These are phyloP conservation scores for Talaromyces albobiverticillius DNA, from an alignment of 2,329 filamentous ascomycete species.

Conservation along the genomic window DNA sequence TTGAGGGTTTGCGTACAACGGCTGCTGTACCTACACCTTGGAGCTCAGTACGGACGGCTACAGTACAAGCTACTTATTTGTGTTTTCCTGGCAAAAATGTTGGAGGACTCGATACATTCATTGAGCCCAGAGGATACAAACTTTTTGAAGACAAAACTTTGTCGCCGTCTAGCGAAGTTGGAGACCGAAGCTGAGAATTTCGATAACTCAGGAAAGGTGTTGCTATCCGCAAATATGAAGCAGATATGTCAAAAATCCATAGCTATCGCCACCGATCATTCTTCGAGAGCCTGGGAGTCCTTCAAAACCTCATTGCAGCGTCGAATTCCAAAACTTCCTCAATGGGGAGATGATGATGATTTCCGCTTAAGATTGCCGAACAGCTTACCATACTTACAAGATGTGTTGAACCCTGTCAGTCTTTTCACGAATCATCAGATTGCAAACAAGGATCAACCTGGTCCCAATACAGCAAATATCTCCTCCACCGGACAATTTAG, in stretches of 20 bases:
- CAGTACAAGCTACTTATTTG: slow-evolving; percentile 59
- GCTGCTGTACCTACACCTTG: slow-evolving; percentile 44
- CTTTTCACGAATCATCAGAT: neutral
- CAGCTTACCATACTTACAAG: neutral
- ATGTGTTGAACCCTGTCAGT: neutral
- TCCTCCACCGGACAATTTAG: neutral
- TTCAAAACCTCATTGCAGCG: slow-evolving; percentile 41
- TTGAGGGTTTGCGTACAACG: slow-evolving; percentile 58
- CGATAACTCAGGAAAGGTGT: slow-evolving; percentile 10
- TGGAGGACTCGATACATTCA: slow-evolving; percentile 36
- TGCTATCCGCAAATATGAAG: slow-evolving; percentile 18
- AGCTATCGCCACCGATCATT: neutral
- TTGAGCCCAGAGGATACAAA: slow-evolving; percentile 36
- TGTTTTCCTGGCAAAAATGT: slow-evolving; percentile 45
- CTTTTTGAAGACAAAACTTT: slow-evolving; percentile 53
- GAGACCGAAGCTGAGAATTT: slow-evolving; percentile 29
- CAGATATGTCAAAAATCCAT: neutral
- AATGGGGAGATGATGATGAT: neutral
- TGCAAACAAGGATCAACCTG: neutral
- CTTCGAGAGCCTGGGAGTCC: slow-evolving; percentile 32
- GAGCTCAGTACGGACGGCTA: slow-evolving; percentile 41
- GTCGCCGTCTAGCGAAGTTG: slow-evolving; percentile 58
- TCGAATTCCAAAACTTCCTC: neutral
- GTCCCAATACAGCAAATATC: neutral
- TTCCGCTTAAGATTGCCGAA: neutral